Conservation (phyloP, 805 yeast genomes). For the Barnettozyma salicaria region DNA sequence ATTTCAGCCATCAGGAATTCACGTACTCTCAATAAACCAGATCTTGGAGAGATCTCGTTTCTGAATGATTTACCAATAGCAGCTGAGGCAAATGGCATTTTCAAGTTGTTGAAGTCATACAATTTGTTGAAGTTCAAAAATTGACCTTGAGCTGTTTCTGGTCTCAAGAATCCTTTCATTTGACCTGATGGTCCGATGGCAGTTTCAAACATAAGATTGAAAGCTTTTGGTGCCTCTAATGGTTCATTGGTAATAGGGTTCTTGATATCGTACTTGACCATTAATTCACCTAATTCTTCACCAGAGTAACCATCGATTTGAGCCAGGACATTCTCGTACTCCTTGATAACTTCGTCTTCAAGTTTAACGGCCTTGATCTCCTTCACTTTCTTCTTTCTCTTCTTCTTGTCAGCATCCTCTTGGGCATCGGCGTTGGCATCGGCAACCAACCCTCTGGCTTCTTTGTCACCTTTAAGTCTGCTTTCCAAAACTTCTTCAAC, state of each 20-base stretch:
- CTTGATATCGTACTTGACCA: conserved; percentile 72
- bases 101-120: conserved; percentile 89
- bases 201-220: conserved; percentile 98
- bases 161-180: conserved; percentile 91
- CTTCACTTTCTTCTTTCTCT: conserved; percentile 94
- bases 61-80: conserved; percentile 98
- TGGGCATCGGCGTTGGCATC: conserved; percentile 52
- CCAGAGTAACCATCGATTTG: conserved; percentile 96
- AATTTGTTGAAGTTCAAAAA: conserved; percentile 91
- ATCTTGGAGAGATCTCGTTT: conserved; percentile 97
- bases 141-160: conserved; percentile 99
- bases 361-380: conserved; percentile 84
- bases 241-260: conserved; percentile 88
- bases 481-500: conserved; percentile 97
- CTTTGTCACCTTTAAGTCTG: conserved; percentile 93
- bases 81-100: conserved; percentile 99
- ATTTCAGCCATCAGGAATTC: conserved; percentile 99
- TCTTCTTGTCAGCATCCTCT: conserved; percentile 78
- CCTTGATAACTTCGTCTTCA: conserved; percentile 71
- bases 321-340: conserved; percentile 83
- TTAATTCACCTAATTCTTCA: conserved; percentile 82
- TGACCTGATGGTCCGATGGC: conserved; percentile 99
- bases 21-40: conserved; percentile 95
- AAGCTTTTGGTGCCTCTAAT: conserved; percentile 86
- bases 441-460: conserved; percentile 77